Evolutionary conservation across 2,329 filamentous ascomycete genomes (phyloP), one percentile per base, ranked within the genome.

Genomic region (Endocalyx cinctus): DNA sequence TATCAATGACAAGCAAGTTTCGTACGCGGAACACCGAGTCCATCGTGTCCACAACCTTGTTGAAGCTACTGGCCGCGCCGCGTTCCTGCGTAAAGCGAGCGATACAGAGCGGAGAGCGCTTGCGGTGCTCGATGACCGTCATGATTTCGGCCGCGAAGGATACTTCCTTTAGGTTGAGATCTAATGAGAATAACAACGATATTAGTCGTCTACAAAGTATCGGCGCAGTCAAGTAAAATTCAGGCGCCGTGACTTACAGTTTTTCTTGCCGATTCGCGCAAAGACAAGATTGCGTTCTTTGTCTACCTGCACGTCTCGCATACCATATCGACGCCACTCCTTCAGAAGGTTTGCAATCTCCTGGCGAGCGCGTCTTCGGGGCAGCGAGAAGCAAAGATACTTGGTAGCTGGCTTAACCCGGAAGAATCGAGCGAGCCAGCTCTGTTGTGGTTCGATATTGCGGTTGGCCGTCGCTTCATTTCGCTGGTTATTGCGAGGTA

Each of bases 1-100:
- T 70, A 51, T 87, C 84, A 23, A 74, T 66, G 17, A 95, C 78
- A 18, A 94, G 62, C 47, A 89, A 64, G 17, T 71, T 70, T 17
- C 81, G 77, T 39, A 68, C 68, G 43, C 69, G 70, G 55, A 94
- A 79, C 12, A 87, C 74, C 14, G 74, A 69, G 45, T 82, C 74
- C 48, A 96, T 70, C 4, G 84, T 83, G 38, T 88, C 83, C 17
- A 94, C 76, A 8, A 95, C 84, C 52, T 79, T 81, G 55, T 87
- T 76, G 64, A 97, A 94, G 47, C 84, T 92, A 50, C 84, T 92
- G 23, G 87, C 88, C 2, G 90, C 89, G n/a, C 90, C 92, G 37
- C 82, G 82, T 54, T 92, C 87, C 54, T 96, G 89, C 2, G 85
- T 90, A 57, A 96, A 87, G 22, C 87, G 82, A 18, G 86, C 79